phyloP scores from a whole-genome alignment of 192 early-diverging fungal species.

The Linnemannia hyalina region DNA sequence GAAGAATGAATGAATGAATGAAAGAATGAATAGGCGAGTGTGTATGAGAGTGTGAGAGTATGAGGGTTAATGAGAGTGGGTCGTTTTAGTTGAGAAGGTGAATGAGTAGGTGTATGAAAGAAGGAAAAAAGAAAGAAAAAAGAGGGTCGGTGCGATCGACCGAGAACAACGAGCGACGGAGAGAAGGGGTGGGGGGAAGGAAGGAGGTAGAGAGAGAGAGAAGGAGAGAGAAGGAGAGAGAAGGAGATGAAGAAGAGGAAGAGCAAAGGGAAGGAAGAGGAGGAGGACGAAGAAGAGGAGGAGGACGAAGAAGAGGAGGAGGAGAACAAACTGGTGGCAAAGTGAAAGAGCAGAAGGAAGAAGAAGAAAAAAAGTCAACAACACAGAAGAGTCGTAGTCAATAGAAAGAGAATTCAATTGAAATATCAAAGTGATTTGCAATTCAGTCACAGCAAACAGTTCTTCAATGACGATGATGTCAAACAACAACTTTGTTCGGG shows the following conservation, averaged over 20 bases:
- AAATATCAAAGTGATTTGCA: neutral
- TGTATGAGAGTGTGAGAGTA: neutral
- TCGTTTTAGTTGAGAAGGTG: neutral
- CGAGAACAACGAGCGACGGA: neutral
- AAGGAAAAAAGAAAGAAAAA: neutral
- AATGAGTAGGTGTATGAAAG: neutral
- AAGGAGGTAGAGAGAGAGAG: neutral
- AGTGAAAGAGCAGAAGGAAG: neutral
- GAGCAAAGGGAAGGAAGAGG: neutral
- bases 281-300: neutral
- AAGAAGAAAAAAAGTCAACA: neutral
- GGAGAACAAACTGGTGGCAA: neutral
- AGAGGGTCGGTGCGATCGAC: constrained; percentile 2
- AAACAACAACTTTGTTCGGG: neutral
- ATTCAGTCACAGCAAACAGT: neutral
- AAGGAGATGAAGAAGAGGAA: neutral
- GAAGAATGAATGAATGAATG: neutral
- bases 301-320: neutral
- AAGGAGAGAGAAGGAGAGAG: neutral
- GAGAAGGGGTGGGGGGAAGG: neutral
- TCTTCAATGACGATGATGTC: constrained; percentile 1
- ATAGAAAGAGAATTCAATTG: neutral
- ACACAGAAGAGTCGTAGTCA: too few species aligned
- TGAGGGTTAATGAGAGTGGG: neutral
- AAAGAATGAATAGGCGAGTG: neutral